Evolutionary conservation across 768 basidiomycete genomes (phyloP), one percentile per base, ranked within the genome.

Genomic region (Porpolomopsis calyptriformis): DNA sequence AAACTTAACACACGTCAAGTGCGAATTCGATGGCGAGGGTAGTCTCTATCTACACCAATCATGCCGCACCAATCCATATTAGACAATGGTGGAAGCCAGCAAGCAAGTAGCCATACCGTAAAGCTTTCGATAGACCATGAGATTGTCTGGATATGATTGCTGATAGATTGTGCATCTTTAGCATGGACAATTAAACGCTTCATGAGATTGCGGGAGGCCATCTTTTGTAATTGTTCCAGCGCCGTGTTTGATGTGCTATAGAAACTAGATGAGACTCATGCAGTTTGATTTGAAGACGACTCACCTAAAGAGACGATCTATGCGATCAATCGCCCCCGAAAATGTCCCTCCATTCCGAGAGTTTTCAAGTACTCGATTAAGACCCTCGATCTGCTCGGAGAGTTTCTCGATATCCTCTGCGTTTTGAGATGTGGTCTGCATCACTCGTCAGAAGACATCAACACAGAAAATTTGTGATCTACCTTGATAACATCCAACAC

Each of bases 21-120:
- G 43, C 31, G 27, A 45, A 45, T 20, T 49, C 49, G 18, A 46
- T 44, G 20, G 37, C 43, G 22, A 45, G 43, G 12, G 31, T 34
- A n/a, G 48, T 45, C 27, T 35, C 43, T 3, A 49, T 19, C 48
- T 49, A 40, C n/a, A n/a, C n/a, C n/a, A n/a, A n/a, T n/a, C n/a
- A n/a, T n/a, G n/a, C n/a, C n/a, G n/a, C n/a, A n/a, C n/a, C n/a
- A n/a, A 31, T 38, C 11, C 18, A 22, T 39, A 23, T 14, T 19
- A 2, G n/a, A 18, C 18, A 39, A 19, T 11, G 18, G 11, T 18
- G 4, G 22, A 3, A 23, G 11, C 18, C 18, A 18, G 16, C 10
- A 23, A 38, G 23, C 12, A 39, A n/a, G 23, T 18, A 39, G 4
- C 16, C 16, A 4, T 37, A 49, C 48, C 18, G 27, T 45, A 36